Percentiles rank a stretch among this genome's conserved stretches.
These are phyloP conservation scores for Epichloe amarillans DNA, from an alignment of 2,329 filamentous ascomycete species.

Conservation along the genomic window DNA sequence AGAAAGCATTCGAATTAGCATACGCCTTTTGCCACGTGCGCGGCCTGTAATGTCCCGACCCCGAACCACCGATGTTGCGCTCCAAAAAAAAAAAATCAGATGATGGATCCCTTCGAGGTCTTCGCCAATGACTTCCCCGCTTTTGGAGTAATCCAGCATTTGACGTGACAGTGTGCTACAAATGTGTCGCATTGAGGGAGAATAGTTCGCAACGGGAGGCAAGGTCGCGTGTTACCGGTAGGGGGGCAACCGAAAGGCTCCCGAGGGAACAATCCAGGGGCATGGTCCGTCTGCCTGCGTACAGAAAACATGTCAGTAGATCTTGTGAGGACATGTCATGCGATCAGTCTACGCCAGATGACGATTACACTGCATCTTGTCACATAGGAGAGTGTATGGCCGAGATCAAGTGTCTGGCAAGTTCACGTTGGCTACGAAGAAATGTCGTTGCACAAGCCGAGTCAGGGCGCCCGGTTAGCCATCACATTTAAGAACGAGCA, in stretches of 20 bases:
- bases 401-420: background rate
- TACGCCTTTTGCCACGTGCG: background rate
- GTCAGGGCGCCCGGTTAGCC: background rate
- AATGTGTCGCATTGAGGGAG: background rate
- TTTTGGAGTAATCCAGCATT: background rate
- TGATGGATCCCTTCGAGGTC: background rate
- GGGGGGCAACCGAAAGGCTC: background rate
- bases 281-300: background rate
- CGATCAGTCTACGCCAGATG: background rate
- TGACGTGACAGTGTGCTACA: background rate
- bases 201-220: background rate
- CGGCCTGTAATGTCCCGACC: background rate
- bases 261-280: background rate
- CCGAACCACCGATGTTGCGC: background rate
- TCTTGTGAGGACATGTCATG: slow-evolving; percentile 1
- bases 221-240: background rate
- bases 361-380: slow-evolving; percentile 1
- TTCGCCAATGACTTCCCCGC: background rate
- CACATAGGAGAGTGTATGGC: background rate
- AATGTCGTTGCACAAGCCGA: background rate
- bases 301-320: background rate
- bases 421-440: background rate
- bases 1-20: background rate
- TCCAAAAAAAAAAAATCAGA: background rate
- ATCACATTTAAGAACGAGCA: background rate